These are phyloP conservation scores for Malus domestica DNA, from an alignment of 306 rosid genomes.

Conservation along the genomic window DNA sequence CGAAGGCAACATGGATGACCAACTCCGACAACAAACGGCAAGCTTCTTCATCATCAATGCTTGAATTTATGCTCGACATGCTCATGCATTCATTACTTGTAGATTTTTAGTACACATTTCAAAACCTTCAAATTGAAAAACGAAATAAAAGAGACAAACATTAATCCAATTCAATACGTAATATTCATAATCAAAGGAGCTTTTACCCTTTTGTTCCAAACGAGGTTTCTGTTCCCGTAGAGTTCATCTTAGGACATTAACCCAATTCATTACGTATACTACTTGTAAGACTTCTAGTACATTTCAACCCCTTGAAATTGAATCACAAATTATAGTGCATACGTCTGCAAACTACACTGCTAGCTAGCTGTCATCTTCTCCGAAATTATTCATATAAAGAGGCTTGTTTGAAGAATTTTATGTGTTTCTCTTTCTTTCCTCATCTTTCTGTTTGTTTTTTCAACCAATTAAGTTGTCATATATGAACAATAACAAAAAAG, in stretches of 20 bases:
- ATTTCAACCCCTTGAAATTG: neutral
- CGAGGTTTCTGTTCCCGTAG: too few relatives aligned
- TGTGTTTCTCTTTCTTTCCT: neutral
- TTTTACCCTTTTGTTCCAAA: too few relatives aligned
- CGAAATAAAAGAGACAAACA: neutral
- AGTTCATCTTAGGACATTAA: too few relatives aligned
- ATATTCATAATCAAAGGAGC: too few relatives aligned
- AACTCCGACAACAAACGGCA: neutral
- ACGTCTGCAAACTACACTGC: neutral
- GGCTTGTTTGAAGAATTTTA: neutral
- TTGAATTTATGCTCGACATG: neutral
- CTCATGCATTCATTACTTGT: neutral
- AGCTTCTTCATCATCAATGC: neutral
- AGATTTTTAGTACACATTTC: neutral
- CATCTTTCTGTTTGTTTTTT: neutral
- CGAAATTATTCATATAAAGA: neutral
- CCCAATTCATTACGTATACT: neutral
- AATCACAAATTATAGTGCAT: neutral
- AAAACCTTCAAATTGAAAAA: neutral
- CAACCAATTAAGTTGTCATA: neutral
- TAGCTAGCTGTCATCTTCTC: neutral
- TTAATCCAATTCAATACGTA: neutral
- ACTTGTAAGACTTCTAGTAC: neutral
- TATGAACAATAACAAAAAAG: constrained; percentile 5
- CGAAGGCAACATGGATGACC: neutral